Percentiles rank a stretch among this genome's conserved stretches.
These are phyloP conservation scores for Nemania sp. DNA, from an alignment of 2,329 filamentous ascomycete genomes.

Conservation along the genomic window DNA sequence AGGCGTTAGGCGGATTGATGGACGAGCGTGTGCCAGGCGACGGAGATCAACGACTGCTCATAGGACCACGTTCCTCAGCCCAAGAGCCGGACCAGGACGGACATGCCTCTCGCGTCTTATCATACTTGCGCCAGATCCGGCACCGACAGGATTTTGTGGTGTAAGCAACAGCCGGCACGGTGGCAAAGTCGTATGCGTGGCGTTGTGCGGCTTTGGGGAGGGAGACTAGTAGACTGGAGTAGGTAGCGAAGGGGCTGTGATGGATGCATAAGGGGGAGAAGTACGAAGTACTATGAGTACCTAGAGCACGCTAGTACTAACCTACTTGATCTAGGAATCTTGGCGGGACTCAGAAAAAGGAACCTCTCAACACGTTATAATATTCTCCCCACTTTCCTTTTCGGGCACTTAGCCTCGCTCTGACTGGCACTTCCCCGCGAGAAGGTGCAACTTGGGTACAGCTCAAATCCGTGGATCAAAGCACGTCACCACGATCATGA, in stretches of 20 bases:
- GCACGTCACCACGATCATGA: too few relatives aligned
- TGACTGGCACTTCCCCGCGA: conserved; percentile 8
- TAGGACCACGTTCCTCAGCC: conserved; percentile 23
- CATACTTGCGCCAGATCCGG: conserved; percentile 17
- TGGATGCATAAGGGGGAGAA: too few relatives aligned
- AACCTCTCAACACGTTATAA: conserved; percentile 1
- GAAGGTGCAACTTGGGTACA: neutral
- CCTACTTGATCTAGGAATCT: too few relatives aligned
- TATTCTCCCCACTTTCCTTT: conserved; percentile 20
- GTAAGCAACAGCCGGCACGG: neutral
- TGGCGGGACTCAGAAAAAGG: too few relatives aligned
- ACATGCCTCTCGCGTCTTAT: neutral
- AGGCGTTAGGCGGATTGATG: too few relatives aligned
- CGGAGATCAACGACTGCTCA: neutral
- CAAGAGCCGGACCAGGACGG: neutral
- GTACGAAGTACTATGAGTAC: too few relatives aligned
- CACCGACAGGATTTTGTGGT: conserved; percentile 7
- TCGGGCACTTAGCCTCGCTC: conserved; percentile 4
- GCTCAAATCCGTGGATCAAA: too few relatives aligned
- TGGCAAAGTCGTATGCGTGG: neutral
- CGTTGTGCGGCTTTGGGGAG: too few relatives aligned
- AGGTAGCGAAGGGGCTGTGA: too few relatives aligned
- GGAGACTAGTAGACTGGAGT: too few relatives aligned
- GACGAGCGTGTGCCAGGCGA: neutral
- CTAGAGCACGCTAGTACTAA: too few relatives aligned